Evolutionary conservation across 306 rosid genomes (phyloP), one percentile per base, ranked within the genome.

Genomic region (Prunus salicina): DNA sequence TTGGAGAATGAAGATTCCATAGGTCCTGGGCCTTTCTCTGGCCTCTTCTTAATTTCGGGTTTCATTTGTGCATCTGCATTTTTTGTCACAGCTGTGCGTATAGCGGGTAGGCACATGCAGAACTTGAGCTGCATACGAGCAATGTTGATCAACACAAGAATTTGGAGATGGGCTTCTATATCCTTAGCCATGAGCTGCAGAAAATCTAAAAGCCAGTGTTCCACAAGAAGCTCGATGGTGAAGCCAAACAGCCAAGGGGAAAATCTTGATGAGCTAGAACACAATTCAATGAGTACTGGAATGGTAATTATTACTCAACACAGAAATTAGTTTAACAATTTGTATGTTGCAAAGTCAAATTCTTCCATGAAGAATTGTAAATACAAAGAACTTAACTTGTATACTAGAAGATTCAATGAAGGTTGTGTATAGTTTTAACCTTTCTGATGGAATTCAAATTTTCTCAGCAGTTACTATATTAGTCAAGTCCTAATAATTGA

Each of bases 1-100:
- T 57, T 74, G 8, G 43, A 38, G 5, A 64, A 80, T 32, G 53
- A 68, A 43, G 79, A 53, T 28, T 43, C 75, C n/a, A 64, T 87
- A 41, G 90, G 93, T 20, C 85, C 76, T 15, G 82, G 32, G 12
- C 89, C 91, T n/a, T 87, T 87, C 78, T 74, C 76, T 46, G 85
- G 84, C 24, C 72, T 86, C 5, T 84, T 90, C 64, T 46, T 6
- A 5, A 78, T 84, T 57, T 64, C 87, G 0, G 89, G 87, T 15
- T 0, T 50, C 12, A 53, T 67, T 41, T 82, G 89, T 14, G 16
- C 28, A 4, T 30, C 74, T 1, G 83, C 80, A 19, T 70, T 79
- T 49, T 43, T 66, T 5, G 53, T 76, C 20, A 55, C 82, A 16
- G 1, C 20, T 56, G 69, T 61, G 2, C 78, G 75, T 22, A 30